Base-by-base conservation (phyloP, 2,329 filamentous ascomycete species). In the Claviceps capensis region DNA sequence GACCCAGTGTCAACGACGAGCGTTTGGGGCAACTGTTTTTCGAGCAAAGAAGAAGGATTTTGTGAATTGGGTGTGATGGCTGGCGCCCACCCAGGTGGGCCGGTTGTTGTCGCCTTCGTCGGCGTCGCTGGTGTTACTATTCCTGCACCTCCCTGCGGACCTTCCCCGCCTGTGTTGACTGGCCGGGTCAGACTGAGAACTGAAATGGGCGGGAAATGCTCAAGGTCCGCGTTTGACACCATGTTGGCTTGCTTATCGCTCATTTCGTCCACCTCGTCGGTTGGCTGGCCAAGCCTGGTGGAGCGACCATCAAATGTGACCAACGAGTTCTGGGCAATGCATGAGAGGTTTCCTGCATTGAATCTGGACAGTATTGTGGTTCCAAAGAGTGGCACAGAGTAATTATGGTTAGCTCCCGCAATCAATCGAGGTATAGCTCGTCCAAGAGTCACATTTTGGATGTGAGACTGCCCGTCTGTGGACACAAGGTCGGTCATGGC, bases 291-390 rank as follows among this genome's bases (percentile, higher is more conserved):
- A 14, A 62, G 57, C 34, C 72, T 67, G 4, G 67, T 63, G 2
- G 70, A 67, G 52, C 67, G 66, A 4, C 83, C 84, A 58, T 86
- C 79, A 65, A 96, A 95, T 0, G 86, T 88, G 16, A 97, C 84
- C 4, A 98, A 75, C 0, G 88, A 84, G 61, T 97, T 97, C 65
- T 96, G 85, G 0, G 83, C 81, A 8, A 81, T 80, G 66, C 93
- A 98, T 51, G 86, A 89, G 16, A 95, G 72, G 57, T 85, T 85
- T 36, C 78, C 79, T 5, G 76, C 69, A 61, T 85, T 91, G 66
- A 97, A 87, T 47, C 88, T 78, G 1, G 83, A 81, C 52, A 95
- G 69, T 49, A 97, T 78, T 7, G 75, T 75, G 1, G 79, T 79
- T 4, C 79, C 75, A 45, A 85, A 80, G 1, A 98, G 76, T 0